Conservation (phyloP, 805 yeast genomes). For the Schwanniomyces vanrijiae region DNA sequence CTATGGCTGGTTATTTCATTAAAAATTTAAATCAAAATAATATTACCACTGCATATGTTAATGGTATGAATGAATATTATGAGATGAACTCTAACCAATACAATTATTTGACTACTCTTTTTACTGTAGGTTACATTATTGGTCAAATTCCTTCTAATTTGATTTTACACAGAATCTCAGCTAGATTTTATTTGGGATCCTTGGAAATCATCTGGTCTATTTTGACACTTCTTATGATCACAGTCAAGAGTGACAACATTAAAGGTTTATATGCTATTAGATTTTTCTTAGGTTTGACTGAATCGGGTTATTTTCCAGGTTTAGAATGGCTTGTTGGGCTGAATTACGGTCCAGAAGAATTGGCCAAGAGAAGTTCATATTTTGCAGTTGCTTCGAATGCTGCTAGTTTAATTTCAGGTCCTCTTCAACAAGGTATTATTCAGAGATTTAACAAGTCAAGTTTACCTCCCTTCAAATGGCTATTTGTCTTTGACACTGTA, state of each 20-base stretch:
- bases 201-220: constrained; percentile 34
- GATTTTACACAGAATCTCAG: constrained; percentile 33
- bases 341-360: constrained; percentile 25
- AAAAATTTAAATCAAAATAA: constrained; percentile 44
- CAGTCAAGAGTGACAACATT: constrained; percentile 17
- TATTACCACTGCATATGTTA: constrained; percentile 46
- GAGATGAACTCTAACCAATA: constrained; percentile 42
- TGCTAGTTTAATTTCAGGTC: constrained; percentile 32
- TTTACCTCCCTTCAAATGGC: constrained; percentile 32
- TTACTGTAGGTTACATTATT: constrained; percentile 52
- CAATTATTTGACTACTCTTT: constrained; percentile 43
- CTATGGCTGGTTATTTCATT: constrained; percentile 53
- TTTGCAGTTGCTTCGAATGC: constrained; percentile 29
- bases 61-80: constrained; percentile 47
- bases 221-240: constrained; percentile 25
- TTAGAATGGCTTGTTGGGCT: constrained; percentile 51
- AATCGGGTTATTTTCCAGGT: constrained; percentile 56
- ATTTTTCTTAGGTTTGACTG: constrained; percentile 44
- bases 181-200: constrained; percentile 35
- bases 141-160: constrained; percentile 51
- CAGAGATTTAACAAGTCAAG: constrained; percentile 19
- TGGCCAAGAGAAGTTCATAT: constrained; percentile 28
- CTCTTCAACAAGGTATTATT: constrained; percentile 29
- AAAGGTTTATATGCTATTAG: constrained; percentile 27
- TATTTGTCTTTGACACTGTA: constrained; percentile 34